Evolutionary conservation across 2,329 filamentous ascomycete species (phyloP), one percentile per base, ranked within the genome.

Genomic region (Pyrenophora teres): DNA sequence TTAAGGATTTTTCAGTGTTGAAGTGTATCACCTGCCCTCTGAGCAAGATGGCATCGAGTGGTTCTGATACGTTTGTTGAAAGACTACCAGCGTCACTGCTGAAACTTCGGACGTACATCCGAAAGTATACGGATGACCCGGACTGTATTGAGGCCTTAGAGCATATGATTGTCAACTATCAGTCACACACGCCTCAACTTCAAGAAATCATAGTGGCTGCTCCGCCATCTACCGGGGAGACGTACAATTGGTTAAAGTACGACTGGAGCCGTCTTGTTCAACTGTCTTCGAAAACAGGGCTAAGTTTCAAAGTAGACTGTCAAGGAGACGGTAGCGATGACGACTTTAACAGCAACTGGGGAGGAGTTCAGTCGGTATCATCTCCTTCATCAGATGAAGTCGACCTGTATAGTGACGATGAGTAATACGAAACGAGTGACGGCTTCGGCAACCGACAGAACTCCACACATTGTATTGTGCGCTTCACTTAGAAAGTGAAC

Each of bases 321-420:
- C 51, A 49, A 38, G 44, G 21, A 4, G 37, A 40, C 4, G 37
- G 37, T 13, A 39, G 6, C 23, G 23, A 15, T 16, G 54, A 21
- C 2, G 33, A 48, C 13, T 40, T 42, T 7, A 47, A 40, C n/a
- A 12, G 5, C 4, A 46, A 30, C n/a, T 60, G 54, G 50, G 19
- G 25, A 9, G 50, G 27, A 15, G 38, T 41, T 8, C 50, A 54
- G n/a, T 40, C 48, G 3, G 46, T 50, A 9, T 57, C 59, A 3
- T 54, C 56, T 8, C 40, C 46, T 8, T 56, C 56, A 4, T 60
- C 58, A 2, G 46, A 58, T 39, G 60, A 63, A 13, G 50, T 59
- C 15, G 48, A 59, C 21, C 31, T 63, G 30, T 63, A 61, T 16
- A 52, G 57, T 12, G 42, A 54, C 23, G 33, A 51, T 6, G 23